Evolutionary conservation across 2,329 filamentous ascomycete genomes (phyloP).

Genomic region (Pseudocercospora ulei): DNA sequence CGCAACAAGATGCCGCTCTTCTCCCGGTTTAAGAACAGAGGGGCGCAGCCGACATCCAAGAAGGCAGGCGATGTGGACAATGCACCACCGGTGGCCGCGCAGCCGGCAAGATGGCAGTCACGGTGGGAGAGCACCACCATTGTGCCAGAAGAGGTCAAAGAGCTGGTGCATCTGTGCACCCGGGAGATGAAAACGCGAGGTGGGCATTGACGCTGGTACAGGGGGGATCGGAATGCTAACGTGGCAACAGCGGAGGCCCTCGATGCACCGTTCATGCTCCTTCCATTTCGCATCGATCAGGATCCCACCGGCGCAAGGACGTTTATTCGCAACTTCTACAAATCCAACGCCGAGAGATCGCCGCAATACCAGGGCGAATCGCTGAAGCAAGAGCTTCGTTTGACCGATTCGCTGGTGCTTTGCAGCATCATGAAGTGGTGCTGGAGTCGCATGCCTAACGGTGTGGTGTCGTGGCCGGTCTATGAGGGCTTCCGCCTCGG

Average conservation of each 20-base stretch:
- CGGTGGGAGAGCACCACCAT: conserved; percentile 77
- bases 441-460: conserved; percentile 83
- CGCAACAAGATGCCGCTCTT: conserved; percentile 47
- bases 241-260: conserved; percentile 51
- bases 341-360: conserved; percentile 52
- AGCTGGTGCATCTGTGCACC: conserved; percentile 74
- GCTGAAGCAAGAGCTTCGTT: conserved; percentile 74
- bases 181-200: conserved; percentile 89
- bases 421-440: conserved; percentile 97
- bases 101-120: conserved; percentile 64
- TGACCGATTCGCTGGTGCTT: conserved; percentile 90
- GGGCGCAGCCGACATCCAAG: conserved; percentile 53
- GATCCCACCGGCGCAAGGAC: conserved; percentile 85
- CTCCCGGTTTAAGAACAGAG: conserved; percentile 63
- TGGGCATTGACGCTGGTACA: conserved; percentile 42
- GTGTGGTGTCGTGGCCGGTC: conserved; percentile 91
- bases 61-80: conserved; percentile 22
- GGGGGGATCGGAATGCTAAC: conserved; percentile 9
- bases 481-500: conserved; percentile 94
- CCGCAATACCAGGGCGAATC: conserved; percentile 53
- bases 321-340: conserved; percentile 89
- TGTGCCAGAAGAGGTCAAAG: conserved; percentile 81
- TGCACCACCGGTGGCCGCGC: conserved; percentile 46
- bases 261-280: conserved; percentile 80
- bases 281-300: conserved; percentile 83